A percentile compares a stretch with the other conserved stretches of the same genome.
These are phyloP conservation scores for Nigrospora osmanthi DNA, from an alignment of 2,329 filamentous ascomycete genomes.

Conservation along the genomic window DNA sequence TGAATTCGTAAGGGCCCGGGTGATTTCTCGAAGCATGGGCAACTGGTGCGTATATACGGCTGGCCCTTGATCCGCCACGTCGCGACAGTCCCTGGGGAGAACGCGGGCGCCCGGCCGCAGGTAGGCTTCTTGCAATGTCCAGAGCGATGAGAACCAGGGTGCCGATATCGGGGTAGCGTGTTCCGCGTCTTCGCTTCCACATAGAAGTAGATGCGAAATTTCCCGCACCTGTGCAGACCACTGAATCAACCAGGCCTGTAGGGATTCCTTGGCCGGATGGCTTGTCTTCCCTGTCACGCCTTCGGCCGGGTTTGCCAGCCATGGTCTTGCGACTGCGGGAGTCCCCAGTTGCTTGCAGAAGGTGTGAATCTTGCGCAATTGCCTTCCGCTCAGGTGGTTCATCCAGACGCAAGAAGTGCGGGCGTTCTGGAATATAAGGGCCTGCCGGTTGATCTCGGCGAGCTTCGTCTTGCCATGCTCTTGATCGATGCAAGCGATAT, in stretches of 20 bases:
- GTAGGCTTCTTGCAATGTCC: conserved; percentile 3
- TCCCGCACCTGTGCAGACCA: neutral
- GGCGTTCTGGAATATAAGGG: conserved; percentile 1
- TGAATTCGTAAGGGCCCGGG: neutral
- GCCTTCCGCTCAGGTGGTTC: neutral
- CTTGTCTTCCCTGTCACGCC: too few species aligned
- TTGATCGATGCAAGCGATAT: conserved; percentile 3
- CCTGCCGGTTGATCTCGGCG: conserved; percentile 1
- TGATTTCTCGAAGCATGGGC: neutral
- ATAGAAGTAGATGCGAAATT: neutral
- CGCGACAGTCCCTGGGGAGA: neutral
- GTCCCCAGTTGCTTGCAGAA: neutral
- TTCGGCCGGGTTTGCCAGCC: too few species aligned
- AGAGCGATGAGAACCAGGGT: conserved; percentile 3
- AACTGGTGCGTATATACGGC: neutral
- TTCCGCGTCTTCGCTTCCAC: neutral
- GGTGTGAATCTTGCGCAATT: neutral
- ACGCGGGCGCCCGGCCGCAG: neutral
- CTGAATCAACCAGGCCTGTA: neutral
- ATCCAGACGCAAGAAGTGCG: neutral
- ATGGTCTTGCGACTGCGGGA: too few species aligned
- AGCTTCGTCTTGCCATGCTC: neutral
- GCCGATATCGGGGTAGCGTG: neutral
- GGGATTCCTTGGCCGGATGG: too few species aligned
- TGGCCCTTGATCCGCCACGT: neutral